Conservation (phyloP, 2,329 filamentous ascomycete genomes). For the Botrytis medusae region DNA sequence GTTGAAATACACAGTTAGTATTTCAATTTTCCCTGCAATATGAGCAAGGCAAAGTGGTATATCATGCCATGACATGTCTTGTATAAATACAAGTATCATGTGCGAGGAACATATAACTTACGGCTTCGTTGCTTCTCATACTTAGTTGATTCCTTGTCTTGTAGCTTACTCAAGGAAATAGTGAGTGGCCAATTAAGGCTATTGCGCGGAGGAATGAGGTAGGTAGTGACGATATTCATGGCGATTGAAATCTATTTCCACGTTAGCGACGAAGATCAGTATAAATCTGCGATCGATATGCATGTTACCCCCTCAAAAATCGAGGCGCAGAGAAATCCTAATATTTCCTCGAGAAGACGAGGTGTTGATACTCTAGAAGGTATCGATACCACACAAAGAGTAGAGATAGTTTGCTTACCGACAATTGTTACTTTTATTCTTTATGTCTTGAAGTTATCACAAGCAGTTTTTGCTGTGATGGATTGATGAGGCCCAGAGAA, state of each 20-base stretch:
- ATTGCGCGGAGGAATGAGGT: accelerated
- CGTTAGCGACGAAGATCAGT: not conserved
- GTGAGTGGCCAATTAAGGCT: accelerated
- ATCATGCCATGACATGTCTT: not conserved
- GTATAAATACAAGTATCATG: not conserved
- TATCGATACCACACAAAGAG: not conserved
- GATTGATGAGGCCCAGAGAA: not conserved
- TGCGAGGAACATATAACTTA: not conserved
- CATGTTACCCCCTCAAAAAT: not conserved
- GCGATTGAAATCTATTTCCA: not conserved
- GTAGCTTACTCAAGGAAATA: no score
- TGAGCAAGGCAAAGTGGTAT: not conserved
- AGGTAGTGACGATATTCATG: not conserved
- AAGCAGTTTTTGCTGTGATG: not conserved
- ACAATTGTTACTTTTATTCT: not conserved
- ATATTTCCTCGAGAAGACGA: not conserved
- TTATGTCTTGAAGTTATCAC: not conserved
- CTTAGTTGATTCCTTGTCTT: no score
- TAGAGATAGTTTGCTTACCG: not conserved
- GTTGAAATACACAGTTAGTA: not conserved
- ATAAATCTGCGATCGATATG: not conserved
- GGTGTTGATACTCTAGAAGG: not conserved
- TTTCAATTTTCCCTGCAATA: not conserved
- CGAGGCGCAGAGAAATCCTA: not conserved
- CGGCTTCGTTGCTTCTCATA: no score